Conservation (phyloP, 1,284 basidiomycete genomes). For the Anthracocystis panici-leucophaei region DNA sequence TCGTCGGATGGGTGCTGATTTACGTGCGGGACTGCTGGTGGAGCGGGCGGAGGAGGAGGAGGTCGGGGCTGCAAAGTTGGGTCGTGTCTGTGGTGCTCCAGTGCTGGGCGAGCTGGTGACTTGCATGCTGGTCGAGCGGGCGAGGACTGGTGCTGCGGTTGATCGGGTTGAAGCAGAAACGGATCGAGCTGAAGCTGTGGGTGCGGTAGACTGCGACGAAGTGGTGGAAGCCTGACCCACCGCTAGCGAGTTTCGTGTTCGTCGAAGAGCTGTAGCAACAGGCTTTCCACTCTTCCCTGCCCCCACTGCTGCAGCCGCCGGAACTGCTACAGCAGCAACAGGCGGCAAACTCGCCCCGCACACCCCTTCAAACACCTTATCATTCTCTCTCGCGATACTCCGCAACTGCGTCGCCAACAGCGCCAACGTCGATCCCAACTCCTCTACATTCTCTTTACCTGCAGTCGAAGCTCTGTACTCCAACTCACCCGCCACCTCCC, state of each 20-base stretch:
- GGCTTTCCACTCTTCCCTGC: slow-evolving; percentile 13
- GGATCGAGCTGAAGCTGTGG: slow-evolving; percentile 7
- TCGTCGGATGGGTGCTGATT: slow-evolving; percentile 14
- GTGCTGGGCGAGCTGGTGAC: slow-evolving; percentile 6
- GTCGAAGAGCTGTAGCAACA: slow-evolving; percentile 16
- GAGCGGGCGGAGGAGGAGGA: slow-evolving; percentile 40
- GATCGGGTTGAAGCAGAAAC: slow-evolving; percentile 15
- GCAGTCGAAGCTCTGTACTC: slow-evolving; percentile 71
- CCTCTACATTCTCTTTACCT: slow-evolving; percentile 71
- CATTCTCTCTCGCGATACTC: slow-evolving; percentile 71
- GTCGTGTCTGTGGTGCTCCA: slow-evolving; percentile 8
- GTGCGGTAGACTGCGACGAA: background rate
- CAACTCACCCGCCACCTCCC: slow-evolving; percentile 76
- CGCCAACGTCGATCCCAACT: slow-evolving; percentile 71
- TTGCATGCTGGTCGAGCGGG: slow-evolving; percentile 39
- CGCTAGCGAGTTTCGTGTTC: slow-evolving; percentile 22
- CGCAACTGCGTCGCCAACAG: slow-evolving; percentile 67
- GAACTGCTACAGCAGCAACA: background rate
- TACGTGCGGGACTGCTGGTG: slow-evolving; percentile 24
- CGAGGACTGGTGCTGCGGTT: slow-evolving; percentile 6
- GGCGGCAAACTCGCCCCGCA: slow-evolving; percentile 74
- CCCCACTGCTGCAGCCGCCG: background rate
- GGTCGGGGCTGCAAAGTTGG: slow-evolving; percentile 40
- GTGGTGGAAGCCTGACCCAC: background rate
- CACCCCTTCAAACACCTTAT: slow-evolving; percentile 75